These are phyloP conservation scores for Penicillium longicatenatum DNA, from an alignment of 495 filamentous ascomycete genomes.

Conservation along the genomic window DNA sequence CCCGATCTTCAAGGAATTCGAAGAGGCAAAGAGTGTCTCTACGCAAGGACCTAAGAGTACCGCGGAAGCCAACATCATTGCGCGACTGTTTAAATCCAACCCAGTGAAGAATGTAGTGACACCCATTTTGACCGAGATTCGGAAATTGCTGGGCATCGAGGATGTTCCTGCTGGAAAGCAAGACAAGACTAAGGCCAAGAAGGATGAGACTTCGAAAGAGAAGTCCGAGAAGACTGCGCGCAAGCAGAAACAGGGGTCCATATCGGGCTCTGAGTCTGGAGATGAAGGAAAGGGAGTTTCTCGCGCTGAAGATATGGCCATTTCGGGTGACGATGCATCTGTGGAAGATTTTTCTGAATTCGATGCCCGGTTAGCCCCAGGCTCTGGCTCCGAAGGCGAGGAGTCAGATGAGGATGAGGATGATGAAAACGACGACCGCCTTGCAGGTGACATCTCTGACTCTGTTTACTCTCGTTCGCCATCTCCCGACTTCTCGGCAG, in stretches of 20 bases:
- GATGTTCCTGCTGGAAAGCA: slow-evolving; percentile 40
- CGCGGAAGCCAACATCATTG: slow-evolving; percentile 71
- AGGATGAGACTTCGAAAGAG: slow-evolving; percentile 24
- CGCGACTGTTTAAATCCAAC: slow-evolving; percentile 75
- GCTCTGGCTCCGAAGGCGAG: slow-evolving; percentile 49
- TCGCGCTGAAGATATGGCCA: slow-evolving; percentile 21
- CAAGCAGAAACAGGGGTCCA: slow-evolving; percentile 16
- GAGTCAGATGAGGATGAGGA: slow-evolving; percentile 39
- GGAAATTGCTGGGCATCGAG: slow-evolving; percentile 59
- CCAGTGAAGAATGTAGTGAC: slow-evolving; percentile 70
- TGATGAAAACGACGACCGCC: slow-evolving; percentile 16
- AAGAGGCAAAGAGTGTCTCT: slow-evolving; percentile 33
- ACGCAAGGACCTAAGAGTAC: slow-evolving; percentile 48
- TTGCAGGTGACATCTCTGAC: slow-evolving; percentile 27
- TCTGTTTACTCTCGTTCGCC: slow-evolving; percentile 41
- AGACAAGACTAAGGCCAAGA: slow-evolving; percentile 22
- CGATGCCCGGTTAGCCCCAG: slow-evolving; percentile 56
- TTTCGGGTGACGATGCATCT: slow-evolving; percentile 37
- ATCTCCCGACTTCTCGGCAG: slow-evolving; percentile 34
- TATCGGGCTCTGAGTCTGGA: slow-evolving; percentile 22
- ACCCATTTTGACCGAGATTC: slow-evolving; percentile 62
- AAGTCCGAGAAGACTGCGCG: slow-evolving; percentile 10
- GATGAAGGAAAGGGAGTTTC: slow-evolving; percentile 2
- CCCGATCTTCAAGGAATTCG: slow-evolving; percentile 45
- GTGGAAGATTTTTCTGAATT: slow-evolving; percentile 50